A percentile compares a stretch with the other conserved stretches of the same genome.
phyloP scores from a whole-genome alignment of 176 grass and related monocot species.

The Carex myosuroides region DNA sequence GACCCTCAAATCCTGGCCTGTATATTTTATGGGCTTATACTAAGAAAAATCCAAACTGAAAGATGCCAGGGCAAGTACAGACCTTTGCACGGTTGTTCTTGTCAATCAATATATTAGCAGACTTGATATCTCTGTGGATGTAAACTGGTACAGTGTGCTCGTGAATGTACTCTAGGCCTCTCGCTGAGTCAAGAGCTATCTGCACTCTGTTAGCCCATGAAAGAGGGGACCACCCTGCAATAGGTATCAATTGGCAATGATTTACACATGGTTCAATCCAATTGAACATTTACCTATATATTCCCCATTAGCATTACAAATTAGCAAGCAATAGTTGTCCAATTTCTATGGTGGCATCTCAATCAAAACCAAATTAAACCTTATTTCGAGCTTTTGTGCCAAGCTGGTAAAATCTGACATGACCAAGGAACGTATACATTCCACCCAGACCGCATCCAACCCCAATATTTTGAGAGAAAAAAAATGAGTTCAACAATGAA shows the following conservation, averaged over 20 bases:
- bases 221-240: slow-evolving; percentile 53
- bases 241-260: not conserved
- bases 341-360: not conserved
- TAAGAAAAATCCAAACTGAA: not conserved
- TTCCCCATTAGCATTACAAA: not conserved
- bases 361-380: not conserved
- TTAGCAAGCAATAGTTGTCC: not conserved
- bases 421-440: not conserved
- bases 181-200: slow-evolving; percentile 91
- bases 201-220: slow-evolving; percentile 76
- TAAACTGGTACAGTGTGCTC: slow-evolving; percentile 95
- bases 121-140: slow-evolving; percentile 95
- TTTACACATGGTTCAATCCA: slow-evolving; percentile 9
- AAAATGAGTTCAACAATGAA: not conserved
- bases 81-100: slow-evolving; percentile 84
- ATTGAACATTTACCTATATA: not conserved
- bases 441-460: not conserved
- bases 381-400: not conserved
- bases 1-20: not conserved
- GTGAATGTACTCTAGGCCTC: slow-evolving; percentile 95
- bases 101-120: slow-evolving; percentile 96
- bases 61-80: not conserved
- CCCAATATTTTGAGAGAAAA: not conserved
- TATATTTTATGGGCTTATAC: no score
- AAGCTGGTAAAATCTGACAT: not conserved